Evolutionary conservation across 106 monocot species (phyloP).

Genomic region (Vanilla planifolia): DNA sequence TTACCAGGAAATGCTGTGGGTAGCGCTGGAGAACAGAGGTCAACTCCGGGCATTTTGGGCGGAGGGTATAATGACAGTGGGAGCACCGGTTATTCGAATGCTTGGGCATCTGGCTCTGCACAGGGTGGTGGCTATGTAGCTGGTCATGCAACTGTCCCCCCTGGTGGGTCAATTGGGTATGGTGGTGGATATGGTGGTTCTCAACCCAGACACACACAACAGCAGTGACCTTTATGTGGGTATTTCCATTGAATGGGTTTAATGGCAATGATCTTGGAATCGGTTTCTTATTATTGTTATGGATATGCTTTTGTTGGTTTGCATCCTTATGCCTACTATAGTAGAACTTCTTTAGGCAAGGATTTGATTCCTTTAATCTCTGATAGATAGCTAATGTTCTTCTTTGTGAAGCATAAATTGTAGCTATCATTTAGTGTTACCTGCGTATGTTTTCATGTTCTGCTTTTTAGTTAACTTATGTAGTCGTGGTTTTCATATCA

Average conservation of each 20-base stretch:
- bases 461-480: conserved; percentile 10
- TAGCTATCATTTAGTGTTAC: conserved; percentile 3
- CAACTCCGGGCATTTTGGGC: conserved; percentile 32
- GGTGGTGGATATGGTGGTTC: conserved; percentile 66
- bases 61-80: conserved; percentile 66
- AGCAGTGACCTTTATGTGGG: conserved; percentile 33
- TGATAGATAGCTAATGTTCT: not conserved
- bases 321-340: not conserved
- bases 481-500: conserved; percentile 4
- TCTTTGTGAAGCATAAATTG: conserved; percentile 6
- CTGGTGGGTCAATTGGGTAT: conserved; percentile 51
- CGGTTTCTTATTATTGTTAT: not conserved
- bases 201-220: conserved; percentile 56
- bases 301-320: not conserved
- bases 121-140: conserved; percentile 55
- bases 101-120: conserved; percentile 75
- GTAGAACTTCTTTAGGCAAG: conserved; percentile 8
- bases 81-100: conserved; percentile 42
- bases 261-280: conserved; percentile 3
- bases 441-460: too few species aligned
- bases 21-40: conserved; percentile 24
- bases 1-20: conserved; percentile 4
- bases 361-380: conserved; percentile 10
- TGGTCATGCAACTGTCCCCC: too few species aligned
- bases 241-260: not conserved